Percentiles rank a stretch among this genome's conserved stretches.
Conservation (phyloP, 306 rosid genomes). For the Vachellia collinsii region DNA sequence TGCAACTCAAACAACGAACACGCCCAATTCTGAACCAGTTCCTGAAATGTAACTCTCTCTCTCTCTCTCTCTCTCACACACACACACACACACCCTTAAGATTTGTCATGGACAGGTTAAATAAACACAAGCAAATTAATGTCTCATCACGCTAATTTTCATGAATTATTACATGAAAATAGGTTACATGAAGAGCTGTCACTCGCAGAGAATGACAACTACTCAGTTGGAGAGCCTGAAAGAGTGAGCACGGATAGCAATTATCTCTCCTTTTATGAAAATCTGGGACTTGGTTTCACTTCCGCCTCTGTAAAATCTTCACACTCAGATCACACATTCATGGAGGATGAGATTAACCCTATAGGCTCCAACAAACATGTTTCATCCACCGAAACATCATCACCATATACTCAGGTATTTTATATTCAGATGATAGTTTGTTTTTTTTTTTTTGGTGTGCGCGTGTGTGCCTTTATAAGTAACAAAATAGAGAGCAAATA, state of each 20-base stretch:
- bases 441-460: no score
- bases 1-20: no score
- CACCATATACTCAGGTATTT: background rate
- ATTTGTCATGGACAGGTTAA: no score
- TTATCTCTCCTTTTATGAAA: conserved; percentile 36
- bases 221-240: conserved; percentile 29
- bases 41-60: no score
- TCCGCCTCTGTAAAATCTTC: background rate
- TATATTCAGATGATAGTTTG: no score
- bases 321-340: background rate
- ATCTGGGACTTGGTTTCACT: background rate
- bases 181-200: conserved; percentile 32
- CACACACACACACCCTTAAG: no score
- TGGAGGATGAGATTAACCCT: background rate
- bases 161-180: background rate
- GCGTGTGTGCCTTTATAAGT: background rate
- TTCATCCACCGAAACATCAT: background rate
- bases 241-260: conserved; percentile 41
- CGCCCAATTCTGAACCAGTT: background rate
- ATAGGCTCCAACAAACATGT: conserved; percentile 19
- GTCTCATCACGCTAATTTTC: background rate
- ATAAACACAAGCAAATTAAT: no score
- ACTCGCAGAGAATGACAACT: conserved; percentile 22
- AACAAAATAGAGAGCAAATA: background rate
- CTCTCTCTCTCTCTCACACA: no score